Percentiles rank a stretch among this genome's conserved stretches.
Evolutionary conservation across 768 basidiomycete genomes (phyloP).

Genomic region (Boletus reticulatus): DNA sequence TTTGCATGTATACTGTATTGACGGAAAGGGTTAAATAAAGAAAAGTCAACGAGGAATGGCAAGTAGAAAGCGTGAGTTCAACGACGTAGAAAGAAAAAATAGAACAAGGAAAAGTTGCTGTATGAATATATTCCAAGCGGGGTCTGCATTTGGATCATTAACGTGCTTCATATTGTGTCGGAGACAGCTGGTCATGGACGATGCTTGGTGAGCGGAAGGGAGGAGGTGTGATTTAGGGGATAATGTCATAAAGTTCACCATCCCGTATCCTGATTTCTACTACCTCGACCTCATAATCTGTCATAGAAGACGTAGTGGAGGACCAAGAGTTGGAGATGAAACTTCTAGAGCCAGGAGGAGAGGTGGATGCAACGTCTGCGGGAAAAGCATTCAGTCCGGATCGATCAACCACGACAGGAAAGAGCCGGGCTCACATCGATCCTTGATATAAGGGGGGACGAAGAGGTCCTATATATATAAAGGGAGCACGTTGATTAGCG

Average conservation of each 20-base stretch:
- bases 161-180: slow-evolving; percentile 3
- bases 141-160: slow-evolving; percentile 13
- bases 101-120: neutral
- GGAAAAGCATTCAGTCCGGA: neutral
- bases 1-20: slow-evolving; percentile 1
- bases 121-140: slow-evolving; percentile 13
- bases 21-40: neutral
- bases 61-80: slow-evolving; percentile 12
- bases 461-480: slow-evolving; percentile 65
- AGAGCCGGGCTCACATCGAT: slow-evolving; percentile 65
- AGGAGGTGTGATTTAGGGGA: slow-evolving; percentile 42
- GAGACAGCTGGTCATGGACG: too few relatives aligned
- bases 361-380: slow-evolving; percentile 78
- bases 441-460: slow-evolving; percentile 86
- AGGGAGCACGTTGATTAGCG: neutral
- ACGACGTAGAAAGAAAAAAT: neutral
- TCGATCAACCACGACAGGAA: slow-evolving; percentile 9
- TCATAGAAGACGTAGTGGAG: slow-evolving; percentile 62
- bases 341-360: slow-evolving; percentile 66
- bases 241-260: slow-evolving; percentile 73
- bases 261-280: slow-evolving; percentile 84
- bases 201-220: neutral
- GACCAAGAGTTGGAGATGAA: slow-evolving; percentile 69
- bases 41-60: neutral
- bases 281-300: slow-evolving; percentile 82